Base-by-base conservation (phyloP, 2,329 filamentous ascomycete genomes). In the Bretziella fagacearum region DNA sequence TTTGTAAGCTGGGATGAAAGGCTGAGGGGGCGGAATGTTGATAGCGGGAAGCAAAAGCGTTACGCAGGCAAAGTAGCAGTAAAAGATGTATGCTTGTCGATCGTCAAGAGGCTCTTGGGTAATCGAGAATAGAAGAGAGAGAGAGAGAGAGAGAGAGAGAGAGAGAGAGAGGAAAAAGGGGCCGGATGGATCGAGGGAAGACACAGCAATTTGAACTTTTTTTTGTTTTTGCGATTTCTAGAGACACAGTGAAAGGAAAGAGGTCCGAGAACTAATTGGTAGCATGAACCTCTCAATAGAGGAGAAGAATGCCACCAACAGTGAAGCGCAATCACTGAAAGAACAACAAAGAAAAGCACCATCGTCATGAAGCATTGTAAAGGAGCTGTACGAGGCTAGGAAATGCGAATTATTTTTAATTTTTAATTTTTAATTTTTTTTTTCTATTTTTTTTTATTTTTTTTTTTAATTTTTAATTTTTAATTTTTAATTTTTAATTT, bases 371-470 rank as follows among this genome's bases (percentile, higher is more conserved):
- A 39, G 35, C 8, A 39, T 25, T n/a, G 3, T 39, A 15, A 36
- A 36, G 15, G 15, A n/a, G 33, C 13, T n/a, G 17, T 39, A 20
- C 18, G 23, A 39, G 20, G 35, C 35, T 39, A 8, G 18, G 35
- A 22, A 39, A 18, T 17, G 17, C 6, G 11, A 11, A 39, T 5
- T 39, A 30, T 30, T 2, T 30, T 2, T 29, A 6, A 6, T 44
- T 57, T 4, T 37, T 37, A 13, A 32, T 44, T 44, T 44, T 33
- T 35, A 32, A 17, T 18, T 22, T 29, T 40, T 46, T 37, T 18
- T 29, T 29, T 44, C 57, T 4, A 13, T 37, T 37, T 44, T 44
- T 44, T 44, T 33, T 35, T 44, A 17, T 18, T 22, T 29, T 40
- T 46, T 37, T 18, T n/a, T n/a, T n/a, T n/a, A n/a, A n/a, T n/a